Conservation (phyloP, 2,329 filamentous ascomycete species). For the Penicillium sp. region DNA sequence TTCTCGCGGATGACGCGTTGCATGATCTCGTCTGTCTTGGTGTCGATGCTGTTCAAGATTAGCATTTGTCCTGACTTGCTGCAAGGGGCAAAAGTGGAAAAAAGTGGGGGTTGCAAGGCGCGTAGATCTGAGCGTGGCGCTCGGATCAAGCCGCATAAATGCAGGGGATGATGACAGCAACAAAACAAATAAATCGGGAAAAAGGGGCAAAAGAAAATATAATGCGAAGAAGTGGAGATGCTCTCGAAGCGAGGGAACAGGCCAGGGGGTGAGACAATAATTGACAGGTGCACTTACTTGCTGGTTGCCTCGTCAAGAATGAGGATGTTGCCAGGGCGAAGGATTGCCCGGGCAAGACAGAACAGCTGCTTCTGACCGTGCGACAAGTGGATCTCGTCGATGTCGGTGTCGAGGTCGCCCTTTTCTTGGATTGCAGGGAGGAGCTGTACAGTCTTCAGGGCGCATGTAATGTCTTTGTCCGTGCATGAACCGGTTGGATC, state of each 20-base stretch:
- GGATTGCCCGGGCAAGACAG: conserved; percentile 60
- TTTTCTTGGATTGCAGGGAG: conserved; percentile 39
- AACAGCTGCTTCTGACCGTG: conserved; percentile 66
- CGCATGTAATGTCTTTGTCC: conserved; percentile 37
- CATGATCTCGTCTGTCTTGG: conserved; percentile 58
- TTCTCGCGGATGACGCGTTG: conserved; percentile 56
- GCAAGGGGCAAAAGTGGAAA: conserved; percentile 8
- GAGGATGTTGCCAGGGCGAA: conserved; percentile 48
- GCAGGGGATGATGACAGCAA: conserved; percentile 17
- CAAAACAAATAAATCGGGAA: conserved; percentile 3
- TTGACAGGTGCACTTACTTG: conserved; percentile 27
- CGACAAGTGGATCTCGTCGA: conserved; percentile 53
- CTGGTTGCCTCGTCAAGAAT: conserved; percentile 48
- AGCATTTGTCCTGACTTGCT: conserved; percentile 4
- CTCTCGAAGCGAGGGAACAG: conserved; percentile 8
- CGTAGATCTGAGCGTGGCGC: conserved; percentile 13
- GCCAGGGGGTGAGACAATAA: conserved; percentile 14
- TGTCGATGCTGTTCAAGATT: conserved; percentile 51
- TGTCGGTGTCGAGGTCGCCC: conserved; percentile 41
- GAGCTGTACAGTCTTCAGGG: conserved; percentile 40
- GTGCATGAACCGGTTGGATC: conserved; percentile 36
- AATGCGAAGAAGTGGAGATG: neutral
- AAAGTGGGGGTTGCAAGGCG: neutral
- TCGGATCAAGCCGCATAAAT: conserved; percentile 20
- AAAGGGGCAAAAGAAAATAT: neutral